Percentiles rank a stretch among this genome's conserved stretches.
Evolutionary conservation across 2,329 filamentous ascomycete species (phyloP).

Genomic region (Teratosphaeria pseudoeucalypti): DNA sequence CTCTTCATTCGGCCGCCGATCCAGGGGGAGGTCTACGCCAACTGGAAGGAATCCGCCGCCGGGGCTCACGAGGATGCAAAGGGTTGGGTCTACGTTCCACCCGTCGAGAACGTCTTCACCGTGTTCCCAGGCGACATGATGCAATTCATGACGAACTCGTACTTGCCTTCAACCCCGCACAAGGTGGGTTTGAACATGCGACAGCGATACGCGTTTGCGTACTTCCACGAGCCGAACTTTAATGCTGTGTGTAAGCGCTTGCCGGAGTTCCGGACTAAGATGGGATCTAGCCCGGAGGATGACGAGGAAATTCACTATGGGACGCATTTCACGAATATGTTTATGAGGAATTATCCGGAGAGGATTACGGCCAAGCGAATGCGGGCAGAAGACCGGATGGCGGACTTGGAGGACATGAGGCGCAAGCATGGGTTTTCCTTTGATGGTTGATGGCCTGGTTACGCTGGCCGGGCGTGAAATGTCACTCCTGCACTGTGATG

Average conservation of each 20-base stretch:
- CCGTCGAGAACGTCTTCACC: background rate
- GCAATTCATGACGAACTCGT: background rate
- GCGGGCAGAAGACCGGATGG: background rate
- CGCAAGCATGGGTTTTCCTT: background rate
- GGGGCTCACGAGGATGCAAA: background rate
- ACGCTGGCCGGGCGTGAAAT: too few relatives aligned
- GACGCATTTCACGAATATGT: background rate
- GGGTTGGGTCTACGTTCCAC: background rate
- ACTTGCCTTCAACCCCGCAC: background rate
- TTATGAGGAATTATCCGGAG: background rate
- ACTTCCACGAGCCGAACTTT: background rate
- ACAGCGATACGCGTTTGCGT: background rate
- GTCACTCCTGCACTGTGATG: too few relatives aligned
- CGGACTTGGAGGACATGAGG: background rate
- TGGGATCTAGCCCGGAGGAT: background rate
- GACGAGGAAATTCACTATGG: background rate
- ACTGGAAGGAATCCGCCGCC: background rate
- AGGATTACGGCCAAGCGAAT: background rate
- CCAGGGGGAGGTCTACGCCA: background rate
- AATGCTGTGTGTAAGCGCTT: background rate
- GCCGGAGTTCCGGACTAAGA: background rate
- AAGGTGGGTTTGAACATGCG: background rate
- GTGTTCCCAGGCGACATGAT: background rate
- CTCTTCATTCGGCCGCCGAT: background rate
- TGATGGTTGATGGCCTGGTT: background rate